Evolutionary conservation across 352 stramenopile genomes (phyloP), one percentile per base, ranked within the genome.

Genomic region (Thalassiosira mediterranea): DNA sequence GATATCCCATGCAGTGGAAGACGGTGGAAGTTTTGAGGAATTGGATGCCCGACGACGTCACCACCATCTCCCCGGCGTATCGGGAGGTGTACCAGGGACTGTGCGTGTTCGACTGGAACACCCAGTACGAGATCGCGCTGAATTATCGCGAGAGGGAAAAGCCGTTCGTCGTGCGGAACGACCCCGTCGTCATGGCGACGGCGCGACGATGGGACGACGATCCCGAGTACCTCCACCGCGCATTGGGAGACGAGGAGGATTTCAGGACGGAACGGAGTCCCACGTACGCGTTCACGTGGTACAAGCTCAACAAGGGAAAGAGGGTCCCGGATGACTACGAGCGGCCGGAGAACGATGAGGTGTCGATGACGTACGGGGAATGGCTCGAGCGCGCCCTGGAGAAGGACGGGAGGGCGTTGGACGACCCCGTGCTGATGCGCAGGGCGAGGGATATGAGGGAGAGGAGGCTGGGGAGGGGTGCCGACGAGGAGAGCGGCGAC

Each of bases 221-320:
- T 34, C 83, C 89, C 38, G 68, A 76, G 0, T 95, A 97, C 76
- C 53, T 96, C 11, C 40, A 64, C 10, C 8, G 34, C 3, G 52
- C 32, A 4, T 40, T 95, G 1, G 86, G 81, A n/a, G 31, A 81
- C 42, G 23, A 64, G 32, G 48, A 48, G 17, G 21, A 63, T 3
- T 83, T 81, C 60, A 60, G 75, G 0, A 90, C 82, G 21, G 88
- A 94, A 78, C 52, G 96, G 48, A 86, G 90, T 5, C 74, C 89
- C 7, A 93, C 93, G 38, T 97, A 95, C 59, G 94, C 98, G 63
- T 98, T 98, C 77, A 97, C 98, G 91, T 98, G 96, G 71, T 97
- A 91, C 62, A 75, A 76, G 44, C 4, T 63, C 91, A 90, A 57
- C 3, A 49, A 47, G 2, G 59, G 79, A 71, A 59, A 52, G 23